A percentile compares a stretch with the other conserved stretches of the same genome.
phyloP scores from a whole-genome alignment of 352 stramenopile species.

The Pythium diclinum region DNA sequence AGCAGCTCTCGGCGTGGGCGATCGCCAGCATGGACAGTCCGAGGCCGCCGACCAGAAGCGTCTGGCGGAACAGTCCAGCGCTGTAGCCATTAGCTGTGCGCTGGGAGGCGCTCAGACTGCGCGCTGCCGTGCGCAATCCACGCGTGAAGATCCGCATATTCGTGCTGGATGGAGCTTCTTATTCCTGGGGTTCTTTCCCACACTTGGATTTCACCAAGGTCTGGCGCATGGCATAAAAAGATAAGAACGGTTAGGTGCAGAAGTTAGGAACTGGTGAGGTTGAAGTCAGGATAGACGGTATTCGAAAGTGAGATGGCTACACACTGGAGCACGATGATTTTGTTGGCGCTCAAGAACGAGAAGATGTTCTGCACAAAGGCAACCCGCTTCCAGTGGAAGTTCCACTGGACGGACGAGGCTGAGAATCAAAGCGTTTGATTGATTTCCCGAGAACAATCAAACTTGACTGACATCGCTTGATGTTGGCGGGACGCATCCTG shows the following conservation, averaged over 20 bases:
- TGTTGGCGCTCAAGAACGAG: not conserved
- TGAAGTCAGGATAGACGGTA: slow-evolving; percentile 14
- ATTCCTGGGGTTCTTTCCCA: not conserved
- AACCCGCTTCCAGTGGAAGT: not conserved
- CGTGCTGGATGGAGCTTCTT: not conserved
- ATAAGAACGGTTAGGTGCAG: not conserved
- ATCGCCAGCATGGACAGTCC: slow-evolving; percentile 31
- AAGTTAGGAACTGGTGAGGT: slow-evolving; percentile 11
- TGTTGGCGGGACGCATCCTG: not conserved
- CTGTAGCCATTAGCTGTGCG: not conserved
- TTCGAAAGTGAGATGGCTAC: not conserved
- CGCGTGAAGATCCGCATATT: slow-evolving; percentile 22
- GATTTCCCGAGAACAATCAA: not conserved
- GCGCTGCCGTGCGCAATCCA: not conserved
- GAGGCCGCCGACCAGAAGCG: slow-evolving; percentile 26
- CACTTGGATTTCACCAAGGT: not conserved
- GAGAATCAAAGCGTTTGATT: not conserved
- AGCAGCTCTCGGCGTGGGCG: slow-evolving; percentile 20
- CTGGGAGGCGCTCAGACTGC: not conserved
- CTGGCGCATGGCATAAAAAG: slow-evolving; percentile 11
- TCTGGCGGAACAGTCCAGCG: slow-evolving; percentile 17
- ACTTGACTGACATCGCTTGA: not conserved
- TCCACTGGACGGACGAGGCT: not conserved
- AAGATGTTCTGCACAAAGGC: not conserved
- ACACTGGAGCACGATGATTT: not conserved